Evolutionary conservation across 495 filamentous ascomycete genomes (phyloP).

Genomic region (Geoglossum glabrum): DNA sequence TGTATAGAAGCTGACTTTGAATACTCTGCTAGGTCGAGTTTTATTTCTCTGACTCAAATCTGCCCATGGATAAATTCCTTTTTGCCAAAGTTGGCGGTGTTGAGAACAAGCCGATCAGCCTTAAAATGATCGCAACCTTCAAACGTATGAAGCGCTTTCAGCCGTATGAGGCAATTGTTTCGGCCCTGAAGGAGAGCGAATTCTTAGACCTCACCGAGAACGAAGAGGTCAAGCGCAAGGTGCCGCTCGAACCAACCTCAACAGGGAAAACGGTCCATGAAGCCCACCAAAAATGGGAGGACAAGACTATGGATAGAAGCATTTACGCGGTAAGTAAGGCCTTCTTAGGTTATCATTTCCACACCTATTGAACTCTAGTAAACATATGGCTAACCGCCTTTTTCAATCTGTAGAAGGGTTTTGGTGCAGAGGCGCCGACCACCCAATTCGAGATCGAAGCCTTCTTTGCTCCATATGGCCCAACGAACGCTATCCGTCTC

Average conservation of each 20-base stretch:
- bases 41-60: slow-evolving; percentile 89
- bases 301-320: slow-evolving; percentile 35
- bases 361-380: neutral
- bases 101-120: slow-evolving; percentile 55
- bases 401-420: slow-evolving; percentile 40
- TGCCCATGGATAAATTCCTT: slow-evolving; percentile 72
- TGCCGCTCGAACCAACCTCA: slow-evolving; percentile 30
- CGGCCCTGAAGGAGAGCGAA: slow-evolving; percentile 55
- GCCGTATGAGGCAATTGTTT: slow-evolving; percentile 58
- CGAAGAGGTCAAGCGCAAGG: slow-evolving; percentile 55
- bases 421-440: slow-evolving; percentile 52
- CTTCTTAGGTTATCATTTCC: neutral
- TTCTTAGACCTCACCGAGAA: slow-evolving; percentile 45
- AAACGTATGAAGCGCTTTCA: slow-evolving; percentile 89
- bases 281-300: slow-evolving; percentile 34
- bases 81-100: slow-evolving; percentile 52
- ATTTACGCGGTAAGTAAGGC: slow-evolving; percentile 31
- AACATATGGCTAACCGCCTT: neutral
- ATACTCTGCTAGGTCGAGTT: slow-evolving; percentile 65
- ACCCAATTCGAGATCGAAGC: slow-evolving; percentile 84
- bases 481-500: slow-evolving; percentile 66
- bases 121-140: slow-evolving; percentile 61
- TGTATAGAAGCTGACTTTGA: slow-evolving; percentile 2
- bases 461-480: slow-evolving; percentile 70
- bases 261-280: slow-evolving; percentile 22